Conservation (phyloP, 2,329 filamentous ascomycete species). For the Hymenoscyphus occultus region DNA sequence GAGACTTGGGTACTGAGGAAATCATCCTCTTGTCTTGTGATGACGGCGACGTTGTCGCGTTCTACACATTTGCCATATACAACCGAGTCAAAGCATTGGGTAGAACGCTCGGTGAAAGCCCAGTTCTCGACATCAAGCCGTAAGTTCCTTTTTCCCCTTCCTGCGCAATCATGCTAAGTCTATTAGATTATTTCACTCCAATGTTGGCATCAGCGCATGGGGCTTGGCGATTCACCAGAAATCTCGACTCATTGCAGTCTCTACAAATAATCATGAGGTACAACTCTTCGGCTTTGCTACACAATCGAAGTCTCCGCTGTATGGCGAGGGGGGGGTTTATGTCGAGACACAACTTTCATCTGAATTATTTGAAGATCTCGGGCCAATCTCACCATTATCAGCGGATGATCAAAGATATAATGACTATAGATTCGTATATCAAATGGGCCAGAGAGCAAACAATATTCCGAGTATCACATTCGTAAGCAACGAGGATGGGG, state of each 20-base stretch:
- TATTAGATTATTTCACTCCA: conserved; percentile 64
- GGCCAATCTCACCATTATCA: not conserved
- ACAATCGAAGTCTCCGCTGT: not conserved
- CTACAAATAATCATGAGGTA: conserved; percentile 66
- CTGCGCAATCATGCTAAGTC: not conserved
- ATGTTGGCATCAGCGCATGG: conserved; percentile 81
- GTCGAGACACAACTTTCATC: not conserved
- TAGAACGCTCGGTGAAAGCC: not conserved
- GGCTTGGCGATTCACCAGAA: conserved; percentile 73
- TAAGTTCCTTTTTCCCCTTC: conserved; percentile 10
- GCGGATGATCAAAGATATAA: not conserved
- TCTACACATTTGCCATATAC: conserved; percentile 49
- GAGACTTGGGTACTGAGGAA: conserved; percentile 67
- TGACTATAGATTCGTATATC: conserved; percentile 17
- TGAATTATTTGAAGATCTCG: not conserved
- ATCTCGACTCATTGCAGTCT: conserved; percentile 83
- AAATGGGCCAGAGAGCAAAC: conserved; percentile 15
- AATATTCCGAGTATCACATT: conserved; percentile 36
- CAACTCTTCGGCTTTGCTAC: conserved; percentile 51
- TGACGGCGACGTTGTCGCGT: conserved; percentile 72
- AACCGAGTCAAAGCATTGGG: conserved; percentile 11
- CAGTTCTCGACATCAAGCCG: conserved; percentile 16
- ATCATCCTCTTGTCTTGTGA: conserved; percentile 67
- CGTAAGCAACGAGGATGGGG: conserved; percentile 19
- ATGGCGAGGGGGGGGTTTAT: not conserved